Evolutionary conservation across 768 basidiomycete species (phyloP).

Genomic region (Podaxis carcinomalis): DNA sequence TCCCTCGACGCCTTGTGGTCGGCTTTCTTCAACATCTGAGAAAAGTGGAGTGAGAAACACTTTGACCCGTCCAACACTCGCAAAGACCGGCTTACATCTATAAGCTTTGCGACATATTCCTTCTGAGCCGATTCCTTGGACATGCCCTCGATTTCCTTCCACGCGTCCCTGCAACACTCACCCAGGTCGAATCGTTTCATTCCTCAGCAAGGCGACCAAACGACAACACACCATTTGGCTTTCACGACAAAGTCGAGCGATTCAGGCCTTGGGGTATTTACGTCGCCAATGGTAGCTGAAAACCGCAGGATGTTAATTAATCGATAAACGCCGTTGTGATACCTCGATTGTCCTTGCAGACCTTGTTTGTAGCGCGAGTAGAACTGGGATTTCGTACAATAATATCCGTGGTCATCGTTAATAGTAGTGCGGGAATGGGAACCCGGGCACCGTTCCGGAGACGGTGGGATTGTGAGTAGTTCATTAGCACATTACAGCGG

Average conservation of each 20-base stretch:
- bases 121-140: slow-evolving; percentile 66
- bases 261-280: slow-evolving; percentile 60
- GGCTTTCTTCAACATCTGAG: slow-evolving; percentile 52
- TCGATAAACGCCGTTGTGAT: no score
- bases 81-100: slow-evolving; percentile 43
- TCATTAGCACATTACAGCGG: not conserved
- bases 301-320: not conserved
- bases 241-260: slow-evolving; percentile 86
- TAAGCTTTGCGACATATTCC: slow-evolving; percentile 73
- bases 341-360: slow-evolving; percentile 19
- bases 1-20: slow-evolving; percentile 52
- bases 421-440: not conserved
- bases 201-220: not conserved
- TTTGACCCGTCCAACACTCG: not conserved
- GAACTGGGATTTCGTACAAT: slow-evolving; percentile 51
- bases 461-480: not conserved
- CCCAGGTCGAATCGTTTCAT: not conserved
- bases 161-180: slow-evolving; percentile 67
- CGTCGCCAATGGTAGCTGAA: slow-evolving; percentile 72
- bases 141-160: slow-evolving; percentile 69
- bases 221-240: slow-evolving; percentile 73
- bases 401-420: not conserved
- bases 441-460: not conserved
- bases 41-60: slow-evolving; percentile 6
- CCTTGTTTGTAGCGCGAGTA: slow-evolving; percentile 95